Evolutionary conservation across 345 rosid genomes (phyloP).

Genomic region (Rhodamnia argentea): DNA sequence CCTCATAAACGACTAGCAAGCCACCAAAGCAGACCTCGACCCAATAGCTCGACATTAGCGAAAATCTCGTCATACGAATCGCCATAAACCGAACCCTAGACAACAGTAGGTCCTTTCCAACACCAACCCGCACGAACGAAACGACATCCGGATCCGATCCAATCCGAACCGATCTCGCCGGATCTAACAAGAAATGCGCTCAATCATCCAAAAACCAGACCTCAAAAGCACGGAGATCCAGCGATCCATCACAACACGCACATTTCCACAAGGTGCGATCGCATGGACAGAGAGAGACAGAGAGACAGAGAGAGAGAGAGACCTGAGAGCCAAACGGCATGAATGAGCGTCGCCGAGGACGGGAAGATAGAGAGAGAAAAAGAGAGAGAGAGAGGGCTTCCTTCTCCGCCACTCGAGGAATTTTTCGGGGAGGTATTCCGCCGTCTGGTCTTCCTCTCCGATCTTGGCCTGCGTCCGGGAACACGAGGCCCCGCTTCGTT

Average conservation of each 20-base stretch:
- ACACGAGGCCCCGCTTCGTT: not conserved
- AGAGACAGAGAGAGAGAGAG: not conserved
- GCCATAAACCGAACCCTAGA: not conserved
- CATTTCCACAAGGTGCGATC: not conserved
- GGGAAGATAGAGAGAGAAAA: constrained; percentile 11
- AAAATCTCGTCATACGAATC: not conserved
- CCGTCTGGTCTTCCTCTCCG: not conserved
- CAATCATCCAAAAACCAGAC: not conserved
- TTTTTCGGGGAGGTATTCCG: not conserved
- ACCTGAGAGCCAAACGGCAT: constrained; percentile 75
- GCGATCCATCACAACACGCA: not conserved
- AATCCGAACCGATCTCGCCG: not conserved
- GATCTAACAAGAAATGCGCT: not conserved
- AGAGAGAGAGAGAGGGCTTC: constrained; percentile 32
- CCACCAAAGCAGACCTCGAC: not conserved
- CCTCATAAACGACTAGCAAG: not conserved
- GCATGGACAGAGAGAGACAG: not conserved
- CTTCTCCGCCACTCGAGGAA: not conserved
- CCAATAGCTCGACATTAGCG: not conserved
- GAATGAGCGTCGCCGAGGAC: constrained; percentile 72
- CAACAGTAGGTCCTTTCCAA: not conserved
- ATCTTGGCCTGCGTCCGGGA: not conserved
- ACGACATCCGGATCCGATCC: constrained; percentile 3
- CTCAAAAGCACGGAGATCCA: not conserved
- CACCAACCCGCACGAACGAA: not conserved